Evolutionary conservation across 306 rosid species (phyloP), one percentile per base, ranked within the genome.

Genomic region (Hippophae rhamnoides): DNA sequence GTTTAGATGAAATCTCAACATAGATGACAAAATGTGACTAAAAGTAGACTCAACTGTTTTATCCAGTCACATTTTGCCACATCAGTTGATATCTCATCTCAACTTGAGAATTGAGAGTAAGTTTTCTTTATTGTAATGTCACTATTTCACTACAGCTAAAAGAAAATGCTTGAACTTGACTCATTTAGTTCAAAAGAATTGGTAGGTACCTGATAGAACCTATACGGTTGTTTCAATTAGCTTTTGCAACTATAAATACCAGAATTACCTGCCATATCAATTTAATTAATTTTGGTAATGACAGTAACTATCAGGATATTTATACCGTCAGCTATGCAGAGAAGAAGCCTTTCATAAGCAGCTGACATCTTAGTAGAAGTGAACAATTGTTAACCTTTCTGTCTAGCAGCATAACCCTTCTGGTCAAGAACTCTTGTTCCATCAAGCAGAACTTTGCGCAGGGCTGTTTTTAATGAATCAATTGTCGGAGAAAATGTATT

Each of bases 341-440:
- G 85, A 79, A 87, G 81, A 51, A 87, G 89, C 63, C 86, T 65
- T 70, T 87, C 95, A 57, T 84, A 87, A 51, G 92, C 74, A 5
- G 80, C 74, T 8, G 69, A 76, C 95, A 87, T 87, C 54, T 79
- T 87, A 7, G 69, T 84, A 41, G 92, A 83, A 10, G 93, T 84
- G 76, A 84, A 87, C 66, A 84, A 46, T 51, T 79, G 64, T 67
- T 80, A 66, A 56, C 95, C 90, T 82, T 83, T 87, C 53, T 72
- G 77, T 49, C 60, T 38, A 26, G 92, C 82, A 62, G 75, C 67
- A 48, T 75, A 60, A 56, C 93, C 95, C 63, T 79, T 87, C 64
- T 57, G 76, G 9, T 78, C 50, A 13, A 82, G 65, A 65, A 66
- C 78, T n/a, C 9, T 79, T 61, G 67, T 73, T 9, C 82, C 85